A percentile compares a stretch with the other conserved stretches of the same genome.
These are phyloP conservation scores for Quercus gilva DNA, from an alignment of 306 rosid genomes.

Conservation along the genomic window DNA sequence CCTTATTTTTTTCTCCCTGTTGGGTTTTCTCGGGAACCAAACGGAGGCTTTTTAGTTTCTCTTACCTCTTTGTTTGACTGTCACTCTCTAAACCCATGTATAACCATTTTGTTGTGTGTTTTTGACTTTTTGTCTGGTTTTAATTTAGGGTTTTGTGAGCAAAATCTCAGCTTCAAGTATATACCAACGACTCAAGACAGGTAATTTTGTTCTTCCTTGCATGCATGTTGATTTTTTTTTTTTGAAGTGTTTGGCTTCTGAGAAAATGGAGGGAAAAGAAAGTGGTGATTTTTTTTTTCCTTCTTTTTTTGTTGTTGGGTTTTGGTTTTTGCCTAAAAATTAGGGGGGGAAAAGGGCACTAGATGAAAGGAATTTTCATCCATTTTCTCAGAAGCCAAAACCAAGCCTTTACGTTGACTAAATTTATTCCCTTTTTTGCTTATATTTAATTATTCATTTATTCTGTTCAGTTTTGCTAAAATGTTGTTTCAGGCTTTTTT, in stretches of 20 bases:
- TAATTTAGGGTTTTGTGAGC: background rate
- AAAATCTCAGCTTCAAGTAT: background rate
- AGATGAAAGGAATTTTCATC: background rate
- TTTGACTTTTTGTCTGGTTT: background rate
- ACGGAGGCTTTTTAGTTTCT: background rate
- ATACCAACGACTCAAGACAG: background rate
- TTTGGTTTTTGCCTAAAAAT: background rate
- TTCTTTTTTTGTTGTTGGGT: background rate
- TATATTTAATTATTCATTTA: background rate
- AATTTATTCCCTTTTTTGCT: background rate
- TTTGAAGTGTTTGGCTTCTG: background rate
- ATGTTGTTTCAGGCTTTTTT: background rate
- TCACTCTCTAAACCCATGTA: background rate
- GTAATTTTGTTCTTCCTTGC: background rate
- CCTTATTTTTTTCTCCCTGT: background rate
- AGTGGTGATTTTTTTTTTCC: background rate
- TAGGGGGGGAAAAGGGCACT: background rate
- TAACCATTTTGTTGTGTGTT: too few species aligned
- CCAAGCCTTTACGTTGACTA: background rate
- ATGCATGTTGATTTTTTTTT: background rate
- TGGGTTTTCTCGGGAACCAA: constrained; percentile 6
- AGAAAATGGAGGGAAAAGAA: background rate
- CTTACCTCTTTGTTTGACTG: background rate
- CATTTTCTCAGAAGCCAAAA: background rate
- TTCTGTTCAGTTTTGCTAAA: background rate